These are phyloP conservation scores for Mortierella claussenii DNA, from an alignment of 192 early-diverging fungal species.

Conservation along the genomic window DNA sequence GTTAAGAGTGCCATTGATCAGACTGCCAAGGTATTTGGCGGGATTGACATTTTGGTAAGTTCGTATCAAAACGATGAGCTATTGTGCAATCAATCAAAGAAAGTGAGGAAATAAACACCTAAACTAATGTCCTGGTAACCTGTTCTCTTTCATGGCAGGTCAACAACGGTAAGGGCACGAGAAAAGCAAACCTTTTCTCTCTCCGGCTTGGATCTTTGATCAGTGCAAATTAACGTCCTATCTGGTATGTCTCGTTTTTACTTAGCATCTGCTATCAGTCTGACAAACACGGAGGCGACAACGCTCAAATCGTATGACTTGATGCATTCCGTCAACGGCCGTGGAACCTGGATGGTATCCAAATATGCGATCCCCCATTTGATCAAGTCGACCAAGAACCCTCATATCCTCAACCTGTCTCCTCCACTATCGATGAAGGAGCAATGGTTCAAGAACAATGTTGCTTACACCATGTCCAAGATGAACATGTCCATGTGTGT, in stretches of 20 bases:
- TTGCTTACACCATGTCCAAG: slow-evolving; percentile 77
- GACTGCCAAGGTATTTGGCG: slow-evolving; percentile 75
- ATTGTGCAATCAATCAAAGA: too few species aligned
- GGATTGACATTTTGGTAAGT: slow-evolving; percentile 88
- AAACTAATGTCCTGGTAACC: background rate
- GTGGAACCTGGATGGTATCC: slow-evolving; percentile 83
- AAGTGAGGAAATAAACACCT: background rate
- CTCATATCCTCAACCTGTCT: slow-evolving; percentile 78
- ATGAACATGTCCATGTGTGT: slow-evolving; percentile 82
- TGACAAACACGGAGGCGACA: slow-evolving; percentile 69
- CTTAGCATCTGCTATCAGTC: slow-evolving; percentile 75
- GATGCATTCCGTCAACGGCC: slow-evolving; percentile 82
- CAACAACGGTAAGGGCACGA: slow-evolving; percentile 29
- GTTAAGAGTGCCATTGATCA: slow-evolving; percentile 73
- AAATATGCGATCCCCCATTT: slow-evolving; percentile 77
- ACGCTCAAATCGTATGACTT: slow-evolving; percentile 73
- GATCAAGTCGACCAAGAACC: slow-evolving; percentile 71
- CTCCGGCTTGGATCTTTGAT: background rate
- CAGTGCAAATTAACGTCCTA: background rate
- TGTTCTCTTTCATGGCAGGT: slow-evolving; percentile 10
- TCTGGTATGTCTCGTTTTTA: background rate
- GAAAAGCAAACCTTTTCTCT: background rate
- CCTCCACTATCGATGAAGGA: slow-evolving; percentile 77
- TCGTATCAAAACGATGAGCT: slow-evolving; percentile 50
- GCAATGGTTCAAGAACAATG: slow-evolving; percentile 76